A percentile compares a stretch with the other conserved stretches of the same genome.
These are phyloP conservation scores for Russula olivacea DNA, from an alignment of 768 basidiomycete genomes.

Conservation along the genomic window DNA sequence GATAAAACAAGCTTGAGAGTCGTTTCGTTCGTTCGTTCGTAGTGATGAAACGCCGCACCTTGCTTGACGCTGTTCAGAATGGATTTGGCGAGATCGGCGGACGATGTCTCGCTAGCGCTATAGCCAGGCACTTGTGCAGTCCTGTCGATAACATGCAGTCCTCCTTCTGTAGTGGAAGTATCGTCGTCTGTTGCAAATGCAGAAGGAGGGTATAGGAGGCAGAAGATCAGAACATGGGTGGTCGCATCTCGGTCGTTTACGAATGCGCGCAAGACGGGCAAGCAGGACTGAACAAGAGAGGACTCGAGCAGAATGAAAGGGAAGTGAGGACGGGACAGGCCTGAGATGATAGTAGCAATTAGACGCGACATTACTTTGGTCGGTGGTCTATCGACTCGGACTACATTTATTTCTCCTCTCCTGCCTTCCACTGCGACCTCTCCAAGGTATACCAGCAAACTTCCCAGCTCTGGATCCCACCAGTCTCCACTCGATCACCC, in stretches of 20 bases:
- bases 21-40: too few relatives aligned
- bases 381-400: neutral
- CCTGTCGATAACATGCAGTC: constrained; percentile 45
- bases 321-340: constrained; percentile 31
- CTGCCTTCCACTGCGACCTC: constrained; percentile 41
- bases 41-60: constrained; percentile 29
- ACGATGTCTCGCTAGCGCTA: constrained; percentile 33
- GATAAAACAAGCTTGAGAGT: neutral
- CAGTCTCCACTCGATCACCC: constrained; percentile 38
- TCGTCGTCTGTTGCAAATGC: constrained; percentile 38
- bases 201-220: constrained; percentile 50
- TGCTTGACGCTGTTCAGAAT: constrained; percentile 39
- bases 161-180: constrained; percentile 17
- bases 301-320: constrained; percentile 55
- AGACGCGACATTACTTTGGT: constrained; percentile 28
- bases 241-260: constrained; percentile 25
- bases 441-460: constrained; percentile 40
- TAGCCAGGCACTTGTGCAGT: constrained; percentile 51
- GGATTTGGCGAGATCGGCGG: constrained; percentile 33
- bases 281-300: constrained; percentile 48
- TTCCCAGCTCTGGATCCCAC: constrained; percentile 59
- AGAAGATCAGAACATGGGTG: constrained; percentile 44
- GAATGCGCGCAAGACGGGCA: constrained; percentile 47
- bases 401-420: neutral
- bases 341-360: constrained; percentile 29